Evolutionary conservation across 2,329 filamentous ascomycete species (phyloP), one percentile per base, ranked within the genome.

Genomic region (Fusarium odoratissimum): DNA sequence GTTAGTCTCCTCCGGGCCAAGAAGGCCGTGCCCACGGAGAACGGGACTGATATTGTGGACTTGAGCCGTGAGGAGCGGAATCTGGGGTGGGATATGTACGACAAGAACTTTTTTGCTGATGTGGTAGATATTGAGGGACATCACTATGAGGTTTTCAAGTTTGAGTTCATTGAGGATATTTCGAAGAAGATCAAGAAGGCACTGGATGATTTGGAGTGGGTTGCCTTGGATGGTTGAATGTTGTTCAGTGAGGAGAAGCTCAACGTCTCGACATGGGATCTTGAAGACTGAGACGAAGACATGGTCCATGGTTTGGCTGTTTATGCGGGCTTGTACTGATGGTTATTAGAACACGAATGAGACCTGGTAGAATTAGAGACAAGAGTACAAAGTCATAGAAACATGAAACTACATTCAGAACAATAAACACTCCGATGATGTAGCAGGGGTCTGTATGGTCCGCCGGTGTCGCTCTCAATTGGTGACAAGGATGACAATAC

Each of bases 61-160:
- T 64, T 83, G n/a, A 73, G 80, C 28, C 83, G 88, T 1, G 66
- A 77, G 1, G 83, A 86, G 21, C 76, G 71, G 5, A 73, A 79
- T 56, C 79, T 90, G 3, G 87, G 87, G 14, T 90, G 88, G 88
- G 84, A 83, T 5, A 55, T 69, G 13, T 88, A 90, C 48, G 79
- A 83, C 28, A 79, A 80, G 33, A 78, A 79, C 28, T 80, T 88
- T 73, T 83, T 90, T 16, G 76, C 78, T 31, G 77, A 83, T 17
- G 80, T 88, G 3, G 66, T 87, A n/a, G 83, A 86, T 16, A 80
- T 89, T 4, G 81, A 86, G 1, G 86, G 87, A 0, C 83, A 89
- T 63, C 88, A 90, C 70, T 90, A 86, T 68, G 82, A 82, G 59
- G 78, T 87, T 42, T 88, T 87, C 72, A 76, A 76, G 4, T 76